Evolutionary conservation across 2,329 filamentous ascomycete genomes (phyloP), one percentile per base, ranked within the genome.

Genomic region (Raffaelea albimanens): DNA sequence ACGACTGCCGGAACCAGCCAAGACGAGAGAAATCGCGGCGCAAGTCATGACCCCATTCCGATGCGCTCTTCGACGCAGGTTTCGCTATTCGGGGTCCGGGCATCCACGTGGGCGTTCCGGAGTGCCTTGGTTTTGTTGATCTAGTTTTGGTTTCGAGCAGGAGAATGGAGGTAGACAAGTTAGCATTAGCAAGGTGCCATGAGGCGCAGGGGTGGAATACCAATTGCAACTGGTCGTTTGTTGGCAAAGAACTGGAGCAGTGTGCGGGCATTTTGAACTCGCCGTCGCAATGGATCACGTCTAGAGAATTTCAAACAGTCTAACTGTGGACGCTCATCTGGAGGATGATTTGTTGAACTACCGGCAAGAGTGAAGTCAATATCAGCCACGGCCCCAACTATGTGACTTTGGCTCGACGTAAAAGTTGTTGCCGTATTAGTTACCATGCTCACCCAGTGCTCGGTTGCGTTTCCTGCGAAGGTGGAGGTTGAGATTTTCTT

Each of bases 11-110:
- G 69, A 97, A 93, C 81, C 87, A 96, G 2, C 79, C 83, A 7
- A 97, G 74, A 19, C 84, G 78, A 60, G 93, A 89, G 66, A 95
- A 97, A 49, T 89, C 86, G 33, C 83, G 86, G n/a, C 91, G 84
- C 61, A 97, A 97, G 63, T 97, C 91, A 62, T 97, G 90, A 2
- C 91, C 91, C 91, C 91, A 96, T 80, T 96, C 90, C 21, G 87
- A 95, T 96, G 55, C 80, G 82, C 57, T 87, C 83, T 0, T 70
- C 59, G 14, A 69, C 67, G 3, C 83, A 69, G 0, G 87, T 95
- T 48, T 83, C 88, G 59, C 87, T 88, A 62, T 96, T 96, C 56
- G 96, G 83, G 1, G 87, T 88, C 52, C 85, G 85, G 40, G 93
- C 90, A 47, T 83, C 75, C 49, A 97, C 84, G 20, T 82, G 83